These are phyloP conservation scores for Psilocybe azurescens DNA, from an alignment of 768 basidiomycete genomes.

Conservation along the genomic window DNA sequence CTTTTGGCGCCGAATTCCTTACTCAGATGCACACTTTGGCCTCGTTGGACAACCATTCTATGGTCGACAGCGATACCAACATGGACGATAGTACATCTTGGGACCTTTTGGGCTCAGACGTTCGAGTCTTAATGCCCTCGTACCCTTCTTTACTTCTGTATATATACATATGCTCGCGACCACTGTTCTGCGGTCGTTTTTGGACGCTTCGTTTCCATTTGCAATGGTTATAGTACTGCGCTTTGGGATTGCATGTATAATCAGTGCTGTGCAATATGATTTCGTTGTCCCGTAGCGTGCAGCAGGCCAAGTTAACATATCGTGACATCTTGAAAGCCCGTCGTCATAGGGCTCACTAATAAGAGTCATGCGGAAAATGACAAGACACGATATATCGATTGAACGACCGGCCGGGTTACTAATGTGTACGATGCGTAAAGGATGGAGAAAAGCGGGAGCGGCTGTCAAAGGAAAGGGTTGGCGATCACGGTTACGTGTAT, in stretches of 20 bases:
- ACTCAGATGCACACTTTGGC: neutral
- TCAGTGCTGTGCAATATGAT: slow-evolving; percentile 22
- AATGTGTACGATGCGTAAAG: too few species aligned
- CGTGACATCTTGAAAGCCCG: neutral
- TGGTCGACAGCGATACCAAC: slow-evolving; percentile 12
- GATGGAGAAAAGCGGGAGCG: too few species aligned
- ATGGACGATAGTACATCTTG: slow-evolving; percentile 21
- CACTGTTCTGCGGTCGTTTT: neutral
- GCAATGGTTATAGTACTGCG: slow-evolving; percentile 14
- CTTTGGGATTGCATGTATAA: slow-evolving; percentile 5
- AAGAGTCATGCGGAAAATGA: too few species aligned
- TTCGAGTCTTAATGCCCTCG: slow-evolving; percentile 10
- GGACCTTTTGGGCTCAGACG: slow-evolving; percentile 19
- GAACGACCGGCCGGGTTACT: too few species aligned
- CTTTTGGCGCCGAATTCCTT: slow-evolving; percentile 2
- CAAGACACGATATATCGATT: too few species aligned
- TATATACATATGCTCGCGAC: neutral
- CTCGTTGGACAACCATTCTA: slow-evolving; percentile 4
- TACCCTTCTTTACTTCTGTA: neutral
- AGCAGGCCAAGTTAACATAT: neutral
- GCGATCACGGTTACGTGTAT: too few species aligned
- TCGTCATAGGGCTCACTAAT: too few species aligned
- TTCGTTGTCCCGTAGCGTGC: slow-evolving; percentile 7
- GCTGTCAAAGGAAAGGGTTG: too few species aligned
- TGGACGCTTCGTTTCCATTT: slow-evolving; percentile 12